These are phyloP conservation scores for Sideroxylon spinosum DNA, from an alignment of 179 eudicot genomes.

Conservation along the genomic window DNA sequence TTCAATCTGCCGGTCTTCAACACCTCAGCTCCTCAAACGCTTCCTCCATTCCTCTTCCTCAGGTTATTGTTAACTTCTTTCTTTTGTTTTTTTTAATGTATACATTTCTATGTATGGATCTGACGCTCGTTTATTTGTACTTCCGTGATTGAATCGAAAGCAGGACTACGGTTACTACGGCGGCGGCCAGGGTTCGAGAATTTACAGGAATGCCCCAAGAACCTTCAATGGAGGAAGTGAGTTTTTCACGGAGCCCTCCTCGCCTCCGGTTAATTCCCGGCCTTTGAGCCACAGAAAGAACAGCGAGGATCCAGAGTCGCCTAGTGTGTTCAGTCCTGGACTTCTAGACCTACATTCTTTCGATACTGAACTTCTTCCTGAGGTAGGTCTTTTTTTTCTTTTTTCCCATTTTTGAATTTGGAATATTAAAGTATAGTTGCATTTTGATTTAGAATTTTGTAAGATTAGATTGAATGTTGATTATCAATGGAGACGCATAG, in stretches of 20 bases:
- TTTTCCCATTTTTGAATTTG: too few species aligned
- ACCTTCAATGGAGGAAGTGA: constrained; percentile 48
- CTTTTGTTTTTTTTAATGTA: neutral
- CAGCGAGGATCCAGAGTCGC: constrained; percentile 45
- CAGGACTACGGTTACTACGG: constrained; percentile 43
- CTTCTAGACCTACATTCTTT: constrained; percentile 76
- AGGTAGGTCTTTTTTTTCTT: constrained; percentile 37
- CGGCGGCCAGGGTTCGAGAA: constrained; percentile 48
- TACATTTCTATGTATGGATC: constrained; percentile 12
- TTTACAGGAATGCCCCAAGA: constrained; percentile 49
- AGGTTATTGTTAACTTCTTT: constrained; percentile 20
- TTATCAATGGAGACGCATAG: neutral
- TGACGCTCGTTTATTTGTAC: neutral
- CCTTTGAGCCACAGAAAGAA: constrained; percentile 33
- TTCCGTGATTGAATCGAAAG: constrained; percentile 1
- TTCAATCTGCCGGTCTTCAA: constrained; percentile 66
- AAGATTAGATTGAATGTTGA: neutral
- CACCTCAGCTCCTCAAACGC: constrained; percentile 43
- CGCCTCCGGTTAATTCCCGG: constrained; percentile 44
- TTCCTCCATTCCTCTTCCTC: constrained; percentile 28
- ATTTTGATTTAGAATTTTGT: neutral
- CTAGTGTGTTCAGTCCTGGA: constrained; percentile 70
- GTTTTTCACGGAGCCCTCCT: constrained; percentile 56
- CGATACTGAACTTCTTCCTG: constrained; percentile 78
- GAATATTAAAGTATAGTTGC: neutral